A percentile compares a stretch with the other conserved stretches of the same genome.
phyloP scores from a whole-genome alignment of 2,329 filamentous ascomycete species.

The Chrysoporthe austroafricana region DNA sequence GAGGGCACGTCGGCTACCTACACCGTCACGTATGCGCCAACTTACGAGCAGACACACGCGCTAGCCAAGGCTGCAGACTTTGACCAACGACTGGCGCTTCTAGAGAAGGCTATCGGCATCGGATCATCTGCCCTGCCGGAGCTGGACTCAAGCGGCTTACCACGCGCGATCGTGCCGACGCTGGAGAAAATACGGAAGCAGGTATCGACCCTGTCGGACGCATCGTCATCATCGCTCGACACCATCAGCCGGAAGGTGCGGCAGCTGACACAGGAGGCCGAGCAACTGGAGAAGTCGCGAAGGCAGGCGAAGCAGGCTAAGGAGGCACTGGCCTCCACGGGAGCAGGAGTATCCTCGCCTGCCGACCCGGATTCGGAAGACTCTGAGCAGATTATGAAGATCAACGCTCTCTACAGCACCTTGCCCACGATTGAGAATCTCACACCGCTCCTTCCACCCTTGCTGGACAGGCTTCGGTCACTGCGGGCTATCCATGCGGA shows the following conservation, averaged over 20 bases:
- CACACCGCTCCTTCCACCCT: slow-evolving; percentile 79
- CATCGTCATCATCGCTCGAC: slow-evolving; percentile 74
- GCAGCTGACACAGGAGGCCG: slow-evolving; percentile 72
- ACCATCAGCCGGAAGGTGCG: slow-evolving; percentile 71
- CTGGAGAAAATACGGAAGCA: slow-evolving; percentile 82
- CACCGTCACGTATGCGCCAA: slow-evolving; percentile 66
- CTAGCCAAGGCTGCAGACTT: slow-evolving; percentile 86
- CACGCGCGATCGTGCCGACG: slow-evolving; percentile 77
- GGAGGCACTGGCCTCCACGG: slow-evolving; percentile 58
- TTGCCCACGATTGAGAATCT: slow-evolving; percentile 87
- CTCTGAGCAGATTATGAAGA: slow-evolving; percentile 78
- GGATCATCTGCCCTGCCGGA: slow-evolving; percentile 70
- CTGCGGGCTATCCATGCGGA: slow-evolving; percentile 84
- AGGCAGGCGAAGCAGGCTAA: slow-evolving; percentile 65
- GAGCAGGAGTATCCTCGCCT: slow-evolving; percentile 31
- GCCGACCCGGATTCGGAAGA: slow-evolving; percentile 50
- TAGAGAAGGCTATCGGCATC: slow-evolving; percentile 83
- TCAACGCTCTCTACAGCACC: slow-evolving; percentile 89
- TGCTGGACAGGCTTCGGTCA: slow-evolving; percentile 84
- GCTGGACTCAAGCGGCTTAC: slow-evolving; percentile 57
- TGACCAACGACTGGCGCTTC: slow-evolving; percentile 74
- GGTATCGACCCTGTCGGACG: slow-evolving; percentile 73
- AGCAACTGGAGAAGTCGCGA: slow-evolving; percentile 69
- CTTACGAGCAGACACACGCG: slow-evolving; percentile 69
- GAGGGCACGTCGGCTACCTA: slow-evolving; percentile 54